Percentiles rank a stretch among this genome's conserved stretches.
Evolutionary conservation across 495 filamentous ascomycete genomes (phyloP).

Genomic region (Podospora didyma): DNA sequence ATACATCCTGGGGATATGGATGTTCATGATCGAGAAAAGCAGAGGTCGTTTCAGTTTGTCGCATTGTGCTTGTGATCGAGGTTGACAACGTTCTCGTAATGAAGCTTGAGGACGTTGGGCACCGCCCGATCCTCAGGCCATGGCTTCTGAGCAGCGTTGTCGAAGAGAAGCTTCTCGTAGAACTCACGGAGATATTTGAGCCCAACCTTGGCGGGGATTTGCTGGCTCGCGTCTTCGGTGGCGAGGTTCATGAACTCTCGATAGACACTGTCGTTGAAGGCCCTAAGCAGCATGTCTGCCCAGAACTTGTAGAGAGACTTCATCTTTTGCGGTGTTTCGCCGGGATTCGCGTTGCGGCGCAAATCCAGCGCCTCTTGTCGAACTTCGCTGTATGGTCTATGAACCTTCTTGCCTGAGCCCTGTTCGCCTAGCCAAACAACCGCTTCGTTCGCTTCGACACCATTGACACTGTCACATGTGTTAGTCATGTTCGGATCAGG

Average conservation of each 20-base stretch:
- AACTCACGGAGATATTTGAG: conserved; percentile 25
- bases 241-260: conserved; percentile 70
- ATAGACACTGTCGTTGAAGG: conserved; percentile 79
- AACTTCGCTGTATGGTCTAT: conserved; percentile 54
- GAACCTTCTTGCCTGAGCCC: conserved; percentile 25
- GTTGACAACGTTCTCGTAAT: conserved; percentile 22
- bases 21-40: neutral
- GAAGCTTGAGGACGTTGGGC: conserved; percentile 22
- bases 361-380: conserved; percentile 54
- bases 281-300: conserved; percentile 69
- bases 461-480: conserved; percentile 4
- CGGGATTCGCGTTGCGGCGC: conserved; percentile 44
- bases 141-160: conserved; percentile 22
- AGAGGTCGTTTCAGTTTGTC: conserved; percentile 2
- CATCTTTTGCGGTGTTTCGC: conserved; percentile 52
- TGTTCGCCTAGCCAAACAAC: conserved; percentile 17
- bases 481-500: conserved; percentile 1
- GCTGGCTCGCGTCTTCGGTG: conserved; percentile 56
- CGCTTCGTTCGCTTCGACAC: conserved; percentile 1
- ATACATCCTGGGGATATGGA: neutral
- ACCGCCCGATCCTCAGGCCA: conserved; percentile 25
- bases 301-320: conserved; percentile 71
- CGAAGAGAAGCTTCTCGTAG: conserved; percentile 25
- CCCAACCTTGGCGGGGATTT: conserved; percentile 12
- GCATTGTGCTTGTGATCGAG: conserved; percentile 9